Conservation (phyloP, 2,329 filamentous ascomycete species). For the Monosporascus sp. region DNA sequence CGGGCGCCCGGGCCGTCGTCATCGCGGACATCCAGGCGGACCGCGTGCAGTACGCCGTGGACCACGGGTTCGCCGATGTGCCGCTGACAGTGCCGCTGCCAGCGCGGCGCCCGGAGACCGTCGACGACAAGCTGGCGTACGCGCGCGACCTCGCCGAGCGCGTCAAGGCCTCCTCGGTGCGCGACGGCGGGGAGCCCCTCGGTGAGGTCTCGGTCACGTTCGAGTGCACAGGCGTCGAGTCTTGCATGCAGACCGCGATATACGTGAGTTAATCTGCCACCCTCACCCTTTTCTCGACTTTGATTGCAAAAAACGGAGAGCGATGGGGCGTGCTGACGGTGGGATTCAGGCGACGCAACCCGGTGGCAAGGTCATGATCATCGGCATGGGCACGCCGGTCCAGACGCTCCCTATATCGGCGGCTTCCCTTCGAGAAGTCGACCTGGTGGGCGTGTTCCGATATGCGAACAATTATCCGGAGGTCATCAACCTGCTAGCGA, state of each 20-base stretch:
- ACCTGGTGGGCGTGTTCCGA: constrained; percentile 72
- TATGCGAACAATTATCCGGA: constrained; percentile 69
- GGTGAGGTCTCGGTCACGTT: constrained; percentile 64
- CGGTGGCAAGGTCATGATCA: constrained; percentile 68
- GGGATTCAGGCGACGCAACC: constrained; percentile 48
- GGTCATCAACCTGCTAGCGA: constrained; percentile 45
- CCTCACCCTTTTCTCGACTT: background rate
- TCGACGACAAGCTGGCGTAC: constrained; percentile 48
- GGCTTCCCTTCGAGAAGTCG: constrained; percentile 63
- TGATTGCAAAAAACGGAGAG: background rate
- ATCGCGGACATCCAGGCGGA: constrained; percentile 53
- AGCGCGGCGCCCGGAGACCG: constrained; percentile 36
- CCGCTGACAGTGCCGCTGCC: constrained; percentile 42
- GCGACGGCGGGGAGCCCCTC: constrained; percentile 39
- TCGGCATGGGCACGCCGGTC: constrained; percentile 68
- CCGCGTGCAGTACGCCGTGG: constrained; percentile 51
- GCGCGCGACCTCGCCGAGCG: constrained; percentile 43
- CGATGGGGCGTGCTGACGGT: background rate
- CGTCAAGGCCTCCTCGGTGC: constrained; percentile 29
- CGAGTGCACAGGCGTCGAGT: constrained; percentile 75
- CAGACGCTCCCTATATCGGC: constrained; percentile 65
- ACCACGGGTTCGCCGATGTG: constrained; percentile 50
- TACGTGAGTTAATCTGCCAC: constrained; percentile 43
- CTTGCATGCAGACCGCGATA: constrained; percentile 68
- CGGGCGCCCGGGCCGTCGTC: constrained; percentile 38